Evolutionary conservation across 1,139 yeast species (phyloP).

Genomic region (Suhomyces coccinellae): DNA sequence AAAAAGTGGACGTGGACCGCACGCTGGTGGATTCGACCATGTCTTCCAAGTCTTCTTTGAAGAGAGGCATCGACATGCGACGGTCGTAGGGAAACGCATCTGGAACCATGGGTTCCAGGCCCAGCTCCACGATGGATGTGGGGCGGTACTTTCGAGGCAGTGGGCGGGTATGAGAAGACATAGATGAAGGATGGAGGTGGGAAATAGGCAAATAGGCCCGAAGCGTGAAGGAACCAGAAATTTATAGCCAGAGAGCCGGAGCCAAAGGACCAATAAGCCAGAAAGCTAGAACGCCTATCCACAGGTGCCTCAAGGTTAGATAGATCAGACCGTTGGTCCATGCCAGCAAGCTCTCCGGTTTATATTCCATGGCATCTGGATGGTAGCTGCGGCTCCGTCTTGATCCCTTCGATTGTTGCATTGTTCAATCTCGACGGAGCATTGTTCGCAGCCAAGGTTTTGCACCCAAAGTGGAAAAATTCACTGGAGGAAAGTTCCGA

Average conservation of each 20-base stretch:
- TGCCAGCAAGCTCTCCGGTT: no score
- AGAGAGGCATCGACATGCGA: background rate
- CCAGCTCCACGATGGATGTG: conserved; percentile 6
- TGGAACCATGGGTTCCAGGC: conserved; percentile 1
- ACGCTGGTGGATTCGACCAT: background rate
- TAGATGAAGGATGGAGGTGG: no score
- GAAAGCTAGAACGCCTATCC: no score
- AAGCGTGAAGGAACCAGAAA: no score
- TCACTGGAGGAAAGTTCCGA: background rate
- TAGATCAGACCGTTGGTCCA: no score
- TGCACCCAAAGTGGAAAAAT: conserved; percentile 11
- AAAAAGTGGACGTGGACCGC: background rate
- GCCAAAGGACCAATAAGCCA: no score
- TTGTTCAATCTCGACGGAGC: background rate
- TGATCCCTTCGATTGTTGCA: conserved; percentile 6
- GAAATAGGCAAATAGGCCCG: no score
- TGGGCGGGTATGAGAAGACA: no score
- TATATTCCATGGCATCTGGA: background rate
- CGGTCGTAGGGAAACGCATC: background rate
- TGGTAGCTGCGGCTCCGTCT: background rate
- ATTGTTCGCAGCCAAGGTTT: conserved; percentile 10
- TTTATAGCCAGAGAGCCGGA: no score
- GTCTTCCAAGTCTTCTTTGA: conserved; percentile 2
- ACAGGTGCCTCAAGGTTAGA: no score
- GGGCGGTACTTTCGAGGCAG: background rate